Conservation (phyloP, 1,284 basidiomycete species). For the Leccinum brunneo-olivaceum region DNA sequence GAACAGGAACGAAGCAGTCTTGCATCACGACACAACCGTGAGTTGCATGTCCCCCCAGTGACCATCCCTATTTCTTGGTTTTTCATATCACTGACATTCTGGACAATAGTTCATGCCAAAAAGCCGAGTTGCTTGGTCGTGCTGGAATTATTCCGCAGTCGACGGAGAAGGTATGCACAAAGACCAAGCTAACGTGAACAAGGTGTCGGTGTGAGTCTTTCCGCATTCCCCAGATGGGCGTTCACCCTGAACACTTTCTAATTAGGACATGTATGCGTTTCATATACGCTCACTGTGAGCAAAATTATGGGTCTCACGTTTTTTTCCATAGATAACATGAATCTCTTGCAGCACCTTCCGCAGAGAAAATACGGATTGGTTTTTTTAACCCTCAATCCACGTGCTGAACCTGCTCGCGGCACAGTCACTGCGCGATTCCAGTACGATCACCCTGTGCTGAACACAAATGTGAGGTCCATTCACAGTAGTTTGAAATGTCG, state of each 20-base stretch:
- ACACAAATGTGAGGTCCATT: constrained; percentile 35
- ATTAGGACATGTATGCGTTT: constrained; percentile 38
- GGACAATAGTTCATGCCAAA: constrained; percentile 58
- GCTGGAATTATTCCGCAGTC: constrained; percentile 62
- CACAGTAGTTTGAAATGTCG: too few relatives aligned
- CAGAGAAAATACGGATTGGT: constrained; percentile 57
- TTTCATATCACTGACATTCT: background rate
- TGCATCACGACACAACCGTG: constrained; percentile 63
- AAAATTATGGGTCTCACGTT: constrained; percentile 4
- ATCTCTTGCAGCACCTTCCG: constrained; percentile 67
- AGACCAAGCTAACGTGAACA: constrained; percentile 48
- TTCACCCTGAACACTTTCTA: too few relatives aligned
- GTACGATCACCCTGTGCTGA: constrained; percentile 69
- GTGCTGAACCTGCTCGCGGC: constrained; percentile 49
- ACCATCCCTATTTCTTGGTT: too few relatives aligned
- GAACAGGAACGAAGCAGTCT: constrained; percentile 63
- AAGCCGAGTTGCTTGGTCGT: constrained; percentile 56
- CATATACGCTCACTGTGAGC: constrained; percentile 1
- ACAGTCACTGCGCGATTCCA: constrained; percentile 48
- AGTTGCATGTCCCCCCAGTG: constrained; percentile 44
- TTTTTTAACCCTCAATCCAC: constrained; percentile 75
- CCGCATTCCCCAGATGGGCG: too few relatives aligned
- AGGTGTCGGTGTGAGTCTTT: constrained; percentile 56
- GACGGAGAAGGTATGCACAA: constrained; percentile 33
- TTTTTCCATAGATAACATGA: constrained; percentile 61